Evolutionary conservation across 371 early-diverging fungal genomes (phyloP), one percentile per base, ranked within the genome.

Genomic region (Mortierella sp.): DNA sequence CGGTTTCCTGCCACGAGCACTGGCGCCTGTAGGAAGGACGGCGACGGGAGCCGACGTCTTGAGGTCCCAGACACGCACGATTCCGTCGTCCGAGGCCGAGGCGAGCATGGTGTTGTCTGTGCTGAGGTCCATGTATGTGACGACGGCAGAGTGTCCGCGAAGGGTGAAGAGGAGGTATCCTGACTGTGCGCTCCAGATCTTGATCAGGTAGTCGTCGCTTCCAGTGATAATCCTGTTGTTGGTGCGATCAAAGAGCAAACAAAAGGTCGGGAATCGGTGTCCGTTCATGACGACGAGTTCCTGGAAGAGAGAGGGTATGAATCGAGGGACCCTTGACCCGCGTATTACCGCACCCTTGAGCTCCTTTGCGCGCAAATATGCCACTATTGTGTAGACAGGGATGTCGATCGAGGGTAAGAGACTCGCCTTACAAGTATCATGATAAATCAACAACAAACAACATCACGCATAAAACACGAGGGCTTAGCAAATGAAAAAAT

Each of bases 171-270:
- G 90, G 11, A 97, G 88, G 73, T 91, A 91, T 14, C 97, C 97
- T 2, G 94, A 92, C 8, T 91, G 87, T 11, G 95, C 91, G 79
- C 95, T 94, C 97, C 97, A 97, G 13, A 96, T 89, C 72, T 96
- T 97, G 74, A 96, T 92, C 26, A 97, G 85, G 44, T 90, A 92
- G 79, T 97, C 97, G 78, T 97, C 97, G 80, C 96, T 94, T 47
- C 94, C 92, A 1, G 96, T 96, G 68, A 95, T 91, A 63, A 95
- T 88, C 13, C 95, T 88, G 53, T 86, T 81, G 40, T 94, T 91
- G 0, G 95, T 92, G 63, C 90, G 87, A 81, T 96, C 96, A 75
- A 95, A 96, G 26, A 90, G 87, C 11, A 92, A 86, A 74, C 93
- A 94, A 79, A 89, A 96, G 4, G 93, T 92, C 40, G 95, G 90